Conservation (phyloP, 2,329 filamentous ascomycete genomes). For the Claviceps digitariae region DNA sequence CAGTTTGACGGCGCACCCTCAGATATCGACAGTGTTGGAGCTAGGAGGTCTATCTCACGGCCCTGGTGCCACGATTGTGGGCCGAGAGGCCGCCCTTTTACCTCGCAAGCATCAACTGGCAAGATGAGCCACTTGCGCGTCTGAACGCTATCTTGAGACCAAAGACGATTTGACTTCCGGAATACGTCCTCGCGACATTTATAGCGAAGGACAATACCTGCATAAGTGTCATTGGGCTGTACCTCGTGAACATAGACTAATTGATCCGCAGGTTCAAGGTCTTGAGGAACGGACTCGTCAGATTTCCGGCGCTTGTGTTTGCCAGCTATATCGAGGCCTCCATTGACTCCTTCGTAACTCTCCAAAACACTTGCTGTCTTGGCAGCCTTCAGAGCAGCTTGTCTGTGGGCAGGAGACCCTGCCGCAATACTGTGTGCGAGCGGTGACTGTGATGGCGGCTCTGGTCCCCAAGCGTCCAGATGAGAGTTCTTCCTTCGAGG, state of each 20-base stretch:
- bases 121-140: constrained; percentile 67
- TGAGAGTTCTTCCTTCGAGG: constrained; percentile 9
- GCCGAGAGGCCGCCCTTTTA: constrained; percentile 61
- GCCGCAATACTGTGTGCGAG: constrained; percentile 36
- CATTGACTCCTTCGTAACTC: constrained; percentile 46
- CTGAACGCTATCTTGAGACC: constrained; percentile 87
- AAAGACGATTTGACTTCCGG: constrained; percentile 80
- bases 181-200: constrained; percentile 74
- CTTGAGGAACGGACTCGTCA: constrained; percentile 39
- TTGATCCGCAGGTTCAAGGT: constrained; percentile 56
- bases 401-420: constrained; percentile 38
- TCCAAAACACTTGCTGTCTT: constrained; percentile 47
- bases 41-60: constrained; percentile 36
- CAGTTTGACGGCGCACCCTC: constrained; percentile 11
- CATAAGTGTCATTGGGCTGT: constrained; percentile 70
- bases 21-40: constrained; percentile 28
- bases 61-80: constrained; percentile 29
- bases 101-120: constrained; percentile 77
- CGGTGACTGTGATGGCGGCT: constrained; percentile 26
- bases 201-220: constrained; percentile 81
- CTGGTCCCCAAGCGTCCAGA: constrained; percentile 33
- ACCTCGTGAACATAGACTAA: constrained; percentile 87
- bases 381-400: constrained; percentile 40
- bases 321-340: constrained; percentile 39
- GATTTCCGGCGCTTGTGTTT: constrained; percentile 55